Evolutionary conservation across 179 eudicot species (phyloP).

Genomic region (Patellifolia procumbens): DNA sequence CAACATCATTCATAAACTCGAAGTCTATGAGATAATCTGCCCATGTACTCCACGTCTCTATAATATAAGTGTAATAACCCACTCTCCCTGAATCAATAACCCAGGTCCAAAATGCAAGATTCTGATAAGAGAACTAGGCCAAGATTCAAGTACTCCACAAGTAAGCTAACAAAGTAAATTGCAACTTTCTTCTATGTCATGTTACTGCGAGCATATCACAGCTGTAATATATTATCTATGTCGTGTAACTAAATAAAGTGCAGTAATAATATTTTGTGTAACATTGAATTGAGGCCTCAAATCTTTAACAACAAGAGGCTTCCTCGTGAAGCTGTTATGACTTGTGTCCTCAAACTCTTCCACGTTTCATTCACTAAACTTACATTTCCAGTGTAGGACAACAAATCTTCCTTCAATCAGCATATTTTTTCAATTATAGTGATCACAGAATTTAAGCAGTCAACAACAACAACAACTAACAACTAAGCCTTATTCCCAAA

Average conservation of each 20-base stretch:
- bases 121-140: background rate
- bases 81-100: background rate
- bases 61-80: background rate
- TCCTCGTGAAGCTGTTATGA: background rate
- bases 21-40: background rate
- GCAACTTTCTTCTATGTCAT: background rate
- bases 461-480: too few species aligned
- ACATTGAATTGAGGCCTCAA: background rate
- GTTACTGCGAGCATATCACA: background rate
- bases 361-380: background rate
- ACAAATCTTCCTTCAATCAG: constrained; percentile 4
- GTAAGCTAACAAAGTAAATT: constrained; percentile 1
- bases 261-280: too few species aligned
- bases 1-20: background rate
- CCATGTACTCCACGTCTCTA: constrained; percentile 3
- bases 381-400: background rate
- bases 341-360: constrained; percentile 2
- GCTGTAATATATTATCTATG: background rate
- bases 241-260: too few species aligned
- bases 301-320: background rate
- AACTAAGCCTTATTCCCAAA: too few species aligned
- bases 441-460: constrained; percentile 3
- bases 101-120: constrained; percentile 1
- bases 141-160: background rate
- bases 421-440: background rate